Conservation (phyloP, 805 yeast species). For the Torulaspora quercuum region DNA sequence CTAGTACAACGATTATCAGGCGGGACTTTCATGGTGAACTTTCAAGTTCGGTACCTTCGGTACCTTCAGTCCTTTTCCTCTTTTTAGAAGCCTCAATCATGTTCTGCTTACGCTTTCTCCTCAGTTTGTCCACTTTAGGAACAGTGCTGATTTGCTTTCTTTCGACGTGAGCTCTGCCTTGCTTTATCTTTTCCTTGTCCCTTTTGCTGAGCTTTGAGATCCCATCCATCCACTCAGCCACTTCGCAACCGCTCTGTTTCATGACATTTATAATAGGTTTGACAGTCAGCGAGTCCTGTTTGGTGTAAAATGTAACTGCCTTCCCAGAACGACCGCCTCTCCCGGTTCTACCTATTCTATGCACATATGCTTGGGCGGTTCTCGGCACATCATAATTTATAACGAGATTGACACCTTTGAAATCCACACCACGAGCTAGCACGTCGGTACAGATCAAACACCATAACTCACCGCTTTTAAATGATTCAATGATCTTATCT, state of each 20-base stretch:
- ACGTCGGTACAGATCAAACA: conserved; percentile 96
- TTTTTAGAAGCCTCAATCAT: conserved; percentile 76
- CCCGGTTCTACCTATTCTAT: conserved; percentile 98
- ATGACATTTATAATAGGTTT: conserved; percentile 89
- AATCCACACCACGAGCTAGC: conserved; percentile 93
- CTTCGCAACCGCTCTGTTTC: conserved; percentile 81
- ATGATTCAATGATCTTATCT: conserved; percentile 75
- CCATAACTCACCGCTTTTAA: conserved; percentile 91
- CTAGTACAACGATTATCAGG: too few relatives aligned
- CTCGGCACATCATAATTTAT: conserved; percentile 96
- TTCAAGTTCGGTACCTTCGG: too few relatives aligned
- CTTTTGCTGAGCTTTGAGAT: conserved; percentile 60
- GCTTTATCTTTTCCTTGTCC: conserved; percentile 59
- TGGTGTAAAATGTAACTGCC: conserved; percentile 91
- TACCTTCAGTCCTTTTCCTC: conserved; percentile 40
- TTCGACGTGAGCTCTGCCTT: conserved; percentile 45
- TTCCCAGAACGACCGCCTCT: conserved; percentile 85
- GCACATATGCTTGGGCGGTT: conserved; percentile 91
- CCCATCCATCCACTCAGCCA: conserved; percentile 78
- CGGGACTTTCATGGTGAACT: too few relatives aligned
- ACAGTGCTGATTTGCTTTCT: conserved; percentile 83
- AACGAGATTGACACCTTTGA: conserved; percentile 90
- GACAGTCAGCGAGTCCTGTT: conserved; percentile 72
- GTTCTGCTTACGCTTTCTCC: conserved; percentile 58
- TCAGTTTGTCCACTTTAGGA: conserved; percentile 61